Conservation (phyloP, 306 rosid genomes). For the Ormosia emarginata region DNA sequence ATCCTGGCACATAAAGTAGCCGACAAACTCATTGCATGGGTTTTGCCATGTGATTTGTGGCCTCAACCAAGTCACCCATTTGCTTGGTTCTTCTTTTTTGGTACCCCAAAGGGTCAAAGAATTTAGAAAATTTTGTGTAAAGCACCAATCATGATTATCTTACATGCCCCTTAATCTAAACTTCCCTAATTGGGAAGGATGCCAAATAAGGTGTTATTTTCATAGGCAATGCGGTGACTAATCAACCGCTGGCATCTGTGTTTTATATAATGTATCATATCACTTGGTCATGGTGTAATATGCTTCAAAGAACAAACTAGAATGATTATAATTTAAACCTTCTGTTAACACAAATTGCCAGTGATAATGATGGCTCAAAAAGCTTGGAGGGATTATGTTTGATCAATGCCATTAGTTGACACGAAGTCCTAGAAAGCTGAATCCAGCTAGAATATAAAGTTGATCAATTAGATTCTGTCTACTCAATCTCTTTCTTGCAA, state of each 20-base stretch:
- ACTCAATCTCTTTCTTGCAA: conserved; percentile 28
- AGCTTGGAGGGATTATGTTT: conserved; percentile 43
- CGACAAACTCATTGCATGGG: conserved; percentile 85
- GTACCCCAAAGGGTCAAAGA: conserved; percentile 17
- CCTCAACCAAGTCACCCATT: conserved; percentile 65
- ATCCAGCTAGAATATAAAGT: conserved; percentile 61
- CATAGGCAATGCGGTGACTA: conserved; percentile 31
- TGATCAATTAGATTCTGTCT: conserved; percentile 45
- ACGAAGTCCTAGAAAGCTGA: conserved; percentile 52
- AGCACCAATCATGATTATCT: conserved; percentile 48
- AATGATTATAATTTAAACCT: conserved; percentile 50
- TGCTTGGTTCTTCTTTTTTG: conserved; percentile 45
- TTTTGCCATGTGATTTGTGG: conserved; percentile 81
- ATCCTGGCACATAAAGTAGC: conserved; percentile 76
- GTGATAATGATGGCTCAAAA: not conserved
- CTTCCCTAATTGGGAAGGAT: conserved; percentile 62
- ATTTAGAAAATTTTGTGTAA: conserved; percentile 12
- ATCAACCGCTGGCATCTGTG: conserved; percentile 34
- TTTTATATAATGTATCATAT: not conserved
- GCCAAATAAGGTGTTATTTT: conserved; percentile 43
- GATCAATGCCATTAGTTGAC: conserved; percentile 50
- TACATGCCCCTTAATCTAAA: conserved; percentile 21
- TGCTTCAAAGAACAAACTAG: conserved; percentile 42
- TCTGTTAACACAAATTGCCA: conserved; percentile 39
- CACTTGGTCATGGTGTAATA: conserved; percentile 21